A percentile compares a stretch with the other conserved stretches of the same genome.
Evolutionary conservation across 305 asterid species (phyloP).

Genomic region (Fraxinus sp.): DNA sequence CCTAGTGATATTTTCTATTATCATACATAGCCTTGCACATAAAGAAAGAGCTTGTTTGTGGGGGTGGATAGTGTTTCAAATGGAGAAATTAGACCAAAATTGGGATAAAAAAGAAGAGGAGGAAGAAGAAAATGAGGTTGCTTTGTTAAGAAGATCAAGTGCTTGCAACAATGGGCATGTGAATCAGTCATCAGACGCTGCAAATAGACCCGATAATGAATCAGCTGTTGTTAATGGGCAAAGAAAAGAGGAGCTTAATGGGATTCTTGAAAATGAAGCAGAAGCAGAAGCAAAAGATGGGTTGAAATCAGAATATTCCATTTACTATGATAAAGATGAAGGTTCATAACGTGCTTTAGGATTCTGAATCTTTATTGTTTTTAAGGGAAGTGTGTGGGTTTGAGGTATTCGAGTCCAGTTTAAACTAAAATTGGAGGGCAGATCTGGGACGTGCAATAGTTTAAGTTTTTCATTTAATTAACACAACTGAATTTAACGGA

Average conservation of each 20-base stretch:
- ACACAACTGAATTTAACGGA: neutral
- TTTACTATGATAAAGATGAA: neutral
- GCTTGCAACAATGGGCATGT: neutral
- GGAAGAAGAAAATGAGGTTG: neutral
- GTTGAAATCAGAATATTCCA: neutral
- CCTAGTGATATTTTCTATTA: neutral
- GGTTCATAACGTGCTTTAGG: neutral
- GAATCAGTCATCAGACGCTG: neutral
- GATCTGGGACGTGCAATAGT: neutral
- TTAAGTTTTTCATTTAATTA: neutral
- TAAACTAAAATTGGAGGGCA: neutral
- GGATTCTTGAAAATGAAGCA: conserved; percentile 26
- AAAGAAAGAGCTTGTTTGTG: neutral
- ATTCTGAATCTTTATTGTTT: neutral
- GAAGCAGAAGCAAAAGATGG: conserved; percentile 5
- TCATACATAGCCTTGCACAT: neutral
- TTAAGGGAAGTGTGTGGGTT: neutral
- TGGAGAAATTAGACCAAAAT: neutral
- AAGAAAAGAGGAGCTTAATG: conserved; percentile 5
- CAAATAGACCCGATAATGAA: neutral
- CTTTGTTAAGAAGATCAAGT: neutral
- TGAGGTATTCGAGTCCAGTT: neutral
- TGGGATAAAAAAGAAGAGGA: neutral
- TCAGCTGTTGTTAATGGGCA: neutral
- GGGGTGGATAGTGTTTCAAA: neutral